Percentiles rank a stretch among this genome's conserved stretches.
Evolutionary conservation across 306 rosid genomes (phyloP).

Genomic region (Pterocarpus santalinus): DNA sequence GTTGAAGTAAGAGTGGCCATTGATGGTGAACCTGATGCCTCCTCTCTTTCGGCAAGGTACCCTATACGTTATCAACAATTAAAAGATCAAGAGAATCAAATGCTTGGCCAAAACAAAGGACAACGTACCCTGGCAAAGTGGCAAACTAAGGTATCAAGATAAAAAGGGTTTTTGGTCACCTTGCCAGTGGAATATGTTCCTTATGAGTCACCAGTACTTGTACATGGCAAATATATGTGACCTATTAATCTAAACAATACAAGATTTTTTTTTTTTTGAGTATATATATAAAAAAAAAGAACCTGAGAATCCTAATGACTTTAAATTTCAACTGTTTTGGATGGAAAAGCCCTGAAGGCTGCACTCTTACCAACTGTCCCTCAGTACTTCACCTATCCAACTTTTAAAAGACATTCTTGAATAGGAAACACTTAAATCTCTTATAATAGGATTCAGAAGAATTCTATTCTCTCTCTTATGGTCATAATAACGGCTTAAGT

Average conservation of each 20-base stretch:
- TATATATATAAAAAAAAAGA: not conserved
- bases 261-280: not conserved
- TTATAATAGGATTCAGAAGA: too few species aligned
- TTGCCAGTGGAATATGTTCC: slow-evolving; percentile 33
- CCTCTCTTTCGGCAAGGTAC: slow-evolving; percentile 76
- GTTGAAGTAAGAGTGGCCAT: slow-evolving; percentile 82
- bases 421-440: not conserved
- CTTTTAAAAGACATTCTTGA: not conserved
- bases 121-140: not conserved
- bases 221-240: not conserved
- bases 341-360: too few species aligned
- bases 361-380: too few species aligned
- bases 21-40: slow-evolving; percentile 86
- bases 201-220: not conserved
- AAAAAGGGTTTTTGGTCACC: slow-evolving; percentile 15
- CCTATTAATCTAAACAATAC: not conserved
- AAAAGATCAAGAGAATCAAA: not conserved
- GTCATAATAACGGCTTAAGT: not conserved
- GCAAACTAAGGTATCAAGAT: not conserved
- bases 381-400: not conserved
- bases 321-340: not conserved
- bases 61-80: slow-evolving; percentile 50
- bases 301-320: not conserved
- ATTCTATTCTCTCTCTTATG: not conserved
- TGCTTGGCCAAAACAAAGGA: not conserved